Conservation (phyloP, 441 rosid genomes). For the Erodium chrysanthum region DNA sequence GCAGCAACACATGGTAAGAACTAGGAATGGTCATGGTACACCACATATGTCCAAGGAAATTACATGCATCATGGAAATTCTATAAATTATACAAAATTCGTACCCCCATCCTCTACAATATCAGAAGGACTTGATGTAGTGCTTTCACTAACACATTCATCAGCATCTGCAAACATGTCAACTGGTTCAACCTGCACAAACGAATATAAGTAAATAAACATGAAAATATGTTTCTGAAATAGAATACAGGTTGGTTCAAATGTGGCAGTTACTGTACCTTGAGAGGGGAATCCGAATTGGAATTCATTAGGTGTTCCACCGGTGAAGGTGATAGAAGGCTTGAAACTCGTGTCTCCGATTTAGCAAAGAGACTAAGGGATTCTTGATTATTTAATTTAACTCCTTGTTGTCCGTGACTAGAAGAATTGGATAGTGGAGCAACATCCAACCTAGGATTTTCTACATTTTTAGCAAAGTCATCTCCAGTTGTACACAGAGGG, state of each 20-base stretch:
- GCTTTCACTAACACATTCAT: slow-evolving; percentile 41
- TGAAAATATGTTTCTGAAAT: slow-evolving; percentile 10
- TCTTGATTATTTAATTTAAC: slow-evolving; percentile 25
- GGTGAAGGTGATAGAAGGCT: slow-evolving; percentile 30
- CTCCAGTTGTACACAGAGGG: slow-evolving; percentile 15
- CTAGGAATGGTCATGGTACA: slow-evolving; percentile 10
- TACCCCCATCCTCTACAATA: slow-evolving; percentile 40
- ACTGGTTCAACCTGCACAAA: slow-evolving; percentile 42
- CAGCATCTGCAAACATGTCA: slow-evolving; percentile 42
- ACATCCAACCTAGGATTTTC: slow-evolving; percentile 22
- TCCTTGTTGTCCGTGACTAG: slow-evolving; percentile 22
- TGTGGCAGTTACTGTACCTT: slow-evolving; percentile 35
- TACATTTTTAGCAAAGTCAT: slow-evolving; percentile 21
- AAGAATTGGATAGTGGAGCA: slow-evolving; percentile 24
- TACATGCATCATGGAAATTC: slow-evolving; percentile 4
- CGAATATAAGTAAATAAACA: slow-evolving; percentile 14
- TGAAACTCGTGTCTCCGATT: slow-evolving; percentile 27
- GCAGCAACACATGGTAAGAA: slow-evolving; percentile 27
- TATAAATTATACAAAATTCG: slow-evolving; percentile 14
- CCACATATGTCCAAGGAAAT: slow-evolving; percentile 10
- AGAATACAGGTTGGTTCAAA: slow-evolving; percentile 17
- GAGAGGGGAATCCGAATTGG: slow-evolving; percentile 37
- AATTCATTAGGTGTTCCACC: slow-evolving; percentile 29
- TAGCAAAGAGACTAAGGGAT: slow-evolving; percentile 28
- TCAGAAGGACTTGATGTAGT: slow-evolving; percentile 48